Percentiles rank a stretch among this genome's conserved stretches.
These are phyloP conservation scores for Trichoderma polysporum DNA, from an alignment of 2,329 filamentous ascomycete species.

Conservation along the genomic window DNA sequence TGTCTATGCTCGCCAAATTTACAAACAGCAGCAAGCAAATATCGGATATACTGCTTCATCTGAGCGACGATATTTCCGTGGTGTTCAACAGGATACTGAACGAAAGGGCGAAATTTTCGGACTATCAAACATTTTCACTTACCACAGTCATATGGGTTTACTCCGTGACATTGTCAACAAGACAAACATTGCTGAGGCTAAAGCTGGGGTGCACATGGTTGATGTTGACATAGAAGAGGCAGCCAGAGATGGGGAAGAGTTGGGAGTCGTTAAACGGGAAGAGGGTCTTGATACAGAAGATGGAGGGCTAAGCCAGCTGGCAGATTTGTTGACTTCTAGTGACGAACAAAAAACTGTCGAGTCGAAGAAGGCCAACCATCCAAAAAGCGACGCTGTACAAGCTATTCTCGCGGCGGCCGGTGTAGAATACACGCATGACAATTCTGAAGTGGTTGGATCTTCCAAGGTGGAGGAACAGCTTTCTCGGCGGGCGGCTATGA, in stretches of 20 bases:
- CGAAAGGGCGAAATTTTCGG: conserved; percentile 95
- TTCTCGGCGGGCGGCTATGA: conserved; percentile 70
- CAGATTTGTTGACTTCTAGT: conserved; percentile 49
- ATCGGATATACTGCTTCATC: conserved; percentile 93
- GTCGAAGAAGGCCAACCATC: conserved; percentile 38
- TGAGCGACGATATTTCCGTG: conserved; percentile 92
- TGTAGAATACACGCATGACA: conserved; percentile 94
- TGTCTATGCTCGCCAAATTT: conserved; percentile 94
- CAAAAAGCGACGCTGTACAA: conserved; percentile 72
- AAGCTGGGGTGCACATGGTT: conserved; percentile 77
- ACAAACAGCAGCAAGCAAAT: conserved; percentile 98
- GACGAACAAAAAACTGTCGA: conserved; percentile 44
- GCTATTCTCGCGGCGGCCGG: conserved; percentile 86
- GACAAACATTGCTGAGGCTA: conserved; percentile 93
- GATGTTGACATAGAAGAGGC: conserved; percentile 70
- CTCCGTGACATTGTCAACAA: conserved; percentile 97
- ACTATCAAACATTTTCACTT: conserved; percentile 80
- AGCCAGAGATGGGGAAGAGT: conserved; percentile 51
- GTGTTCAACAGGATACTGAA: conserved; percentile 78
- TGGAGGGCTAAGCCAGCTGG: conserved; percentile 71
- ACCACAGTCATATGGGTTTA: conserved; percentile 74
- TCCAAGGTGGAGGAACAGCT: conserved; percentile 89
- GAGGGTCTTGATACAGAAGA: conserved; percentile 55
- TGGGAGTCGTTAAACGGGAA: conserved; percentile 46
- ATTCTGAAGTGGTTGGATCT: conserved; percentile 89